Evolutionary conservation across 1,284 basidiomycete species (phyloP).

Genomic region (Leccinum subspadiceum): DNA sequence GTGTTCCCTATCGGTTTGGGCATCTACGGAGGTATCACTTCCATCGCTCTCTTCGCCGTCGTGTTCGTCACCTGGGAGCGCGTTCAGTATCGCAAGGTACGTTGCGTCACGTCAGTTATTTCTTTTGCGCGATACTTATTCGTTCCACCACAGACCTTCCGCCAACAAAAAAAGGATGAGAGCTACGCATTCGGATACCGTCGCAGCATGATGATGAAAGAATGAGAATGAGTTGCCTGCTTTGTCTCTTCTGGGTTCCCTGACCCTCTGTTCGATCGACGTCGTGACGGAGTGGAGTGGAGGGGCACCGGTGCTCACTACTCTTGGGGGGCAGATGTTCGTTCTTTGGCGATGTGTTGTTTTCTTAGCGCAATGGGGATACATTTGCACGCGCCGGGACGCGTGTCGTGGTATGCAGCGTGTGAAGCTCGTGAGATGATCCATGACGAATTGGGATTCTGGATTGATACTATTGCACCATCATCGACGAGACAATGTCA

Average conservation of each 20-base stretch:
- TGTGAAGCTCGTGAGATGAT: background rate
- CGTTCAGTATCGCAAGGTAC: constrained; percentile 75
- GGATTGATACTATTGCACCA: background rate
- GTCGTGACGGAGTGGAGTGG: background rate
- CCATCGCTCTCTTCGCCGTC: constrained; percentile 76
- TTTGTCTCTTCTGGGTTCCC: background rate
- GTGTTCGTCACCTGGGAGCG: constrained; percentile 80
- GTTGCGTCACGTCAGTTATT: constrained; percentile 18
- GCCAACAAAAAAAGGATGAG: constrained; percentile 71
- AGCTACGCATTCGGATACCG: constrained; percentile 58
- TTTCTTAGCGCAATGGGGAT: background rate
- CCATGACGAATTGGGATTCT: background rate
- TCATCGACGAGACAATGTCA: constrained; percentile 2
- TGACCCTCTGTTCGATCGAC: background rate
- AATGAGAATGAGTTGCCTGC: constrained; percentile 3
- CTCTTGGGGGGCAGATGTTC: background rate
- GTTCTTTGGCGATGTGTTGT: constrained; percentile 10
- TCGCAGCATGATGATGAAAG: constrained; percentile 34
- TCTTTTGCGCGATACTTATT: constrained; percentile 3
- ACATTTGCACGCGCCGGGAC: constrained; percentile 9
- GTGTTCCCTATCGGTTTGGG: constrained; percentile 80
- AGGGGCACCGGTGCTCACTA: background rate
- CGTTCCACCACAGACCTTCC: constrained; percentile 56
- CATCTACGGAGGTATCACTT: constrained; percentile 78
- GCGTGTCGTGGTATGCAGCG: background rate